Evolutionary conservation across 2,329 filamentous ascomycete genomes (phyloP).

Genomic region (Cladobotryum mycophilum): DNA sequence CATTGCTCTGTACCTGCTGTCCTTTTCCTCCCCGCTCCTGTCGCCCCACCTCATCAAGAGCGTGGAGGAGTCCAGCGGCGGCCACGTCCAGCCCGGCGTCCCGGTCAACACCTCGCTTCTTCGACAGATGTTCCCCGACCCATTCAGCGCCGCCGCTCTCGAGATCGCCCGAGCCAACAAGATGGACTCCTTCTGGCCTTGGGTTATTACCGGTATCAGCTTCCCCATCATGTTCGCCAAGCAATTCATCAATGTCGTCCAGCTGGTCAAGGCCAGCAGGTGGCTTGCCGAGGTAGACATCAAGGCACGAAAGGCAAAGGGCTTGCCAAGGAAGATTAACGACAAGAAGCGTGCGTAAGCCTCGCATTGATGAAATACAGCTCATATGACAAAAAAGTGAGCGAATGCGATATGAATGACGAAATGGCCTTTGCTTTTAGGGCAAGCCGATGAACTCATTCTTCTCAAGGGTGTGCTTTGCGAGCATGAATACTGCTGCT

Average conservation of each 20-base stretch:
- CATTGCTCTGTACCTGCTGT: conserved; percentile 94
- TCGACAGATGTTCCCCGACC: conserved; percentile 73
- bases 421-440: too few relatives aligned
- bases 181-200: conserved; percentile 61
- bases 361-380: too few relatives aligned
- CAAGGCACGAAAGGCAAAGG: conserved; percentile 49
- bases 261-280: conserved; percentile 86
- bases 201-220: conserved; percentile 73
- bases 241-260: conserved; percentile 89
- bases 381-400: too few relatives aligned
- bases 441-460: background rate
- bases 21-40: conserved; percentile 85
- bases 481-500: background rate
- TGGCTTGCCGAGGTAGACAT: conserved; percentile 92
- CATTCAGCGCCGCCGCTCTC: conserved; percentile 86
- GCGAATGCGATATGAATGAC: too few relatives aligned
- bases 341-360: background rate
- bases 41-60: conserved; percentile 74
- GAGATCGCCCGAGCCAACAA: conserved; percentile 94
- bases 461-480: background rate
- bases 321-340: conserved; percentile 44
- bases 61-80: conserved; percentile 46
- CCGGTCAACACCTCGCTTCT: conserved; percentile 65
- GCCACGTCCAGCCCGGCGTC: conserved; percentile 56
- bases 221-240: conserved; percentile 85